phyloP scores from a whole-genome alignment of 208 protist species.

The Leishmania guyanensis region DNA sequence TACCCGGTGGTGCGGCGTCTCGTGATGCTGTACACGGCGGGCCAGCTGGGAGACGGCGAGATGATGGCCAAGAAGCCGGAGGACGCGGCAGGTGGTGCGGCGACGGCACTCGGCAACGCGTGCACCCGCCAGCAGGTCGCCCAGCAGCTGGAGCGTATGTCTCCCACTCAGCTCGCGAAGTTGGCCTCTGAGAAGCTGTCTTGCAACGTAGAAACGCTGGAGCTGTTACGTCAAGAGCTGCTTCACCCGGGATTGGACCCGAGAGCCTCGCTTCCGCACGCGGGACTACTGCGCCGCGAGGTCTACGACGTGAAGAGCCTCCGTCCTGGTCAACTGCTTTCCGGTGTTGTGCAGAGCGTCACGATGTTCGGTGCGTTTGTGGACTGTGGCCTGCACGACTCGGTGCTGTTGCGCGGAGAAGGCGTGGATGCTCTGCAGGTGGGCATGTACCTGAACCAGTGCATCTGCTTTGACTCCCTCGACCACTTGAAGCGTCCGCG shows the following conservation, averaged over 20 bases:
- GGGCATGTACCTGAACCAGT: slow-evolving; percentile 47
- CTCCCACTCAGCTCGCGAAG: slow-evolving; percentile 16
- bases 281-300: slow-evolving; percentile 67
- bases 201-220: slow-evolving; percentile 70
- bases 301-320: slow-evolving; percentile 44
- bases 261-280: slow-evolving; percentile 66
- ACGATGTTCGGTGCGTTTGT: slow-evolving; percentile 88
- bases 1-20: slow-evolving; percentile 64
- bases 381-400: slow-evolving; percentile 80
- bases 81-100: background rate
- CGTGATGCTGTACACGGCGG: slow-evolving; percentile 30
- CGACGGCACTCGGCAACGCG: background rate
- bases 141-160: slow-evolving; percentile 14
- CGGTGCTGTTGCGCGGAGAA: slow-evolving; percentile 60
- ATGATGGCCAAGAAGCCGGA: background rate
- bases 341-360: slow-evolving; percentile 71
- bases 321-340: slow-evolving; percentile 49
- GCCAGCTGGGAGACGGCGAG: slow-evolving; percentile 10
- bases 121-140: slow-evolving; percentile 25
- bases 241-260: slow-evolving; percentile 71
- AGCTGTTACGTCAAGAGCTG: slow-evolving; percentile 61
- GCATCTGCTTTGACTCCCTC: slow-evolving; percentile 41
- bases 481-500: slow-evolving; percentile 65
- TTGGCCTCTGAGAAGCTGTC: slow-evolving; percentile 31
- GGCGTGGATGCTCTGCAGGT: slow-evolving; percentile 58